Evolutionary conservation across 495 filamentous ascomycete species (phyloP).

Genomic region (Apiosordaria backusii): DNA sequence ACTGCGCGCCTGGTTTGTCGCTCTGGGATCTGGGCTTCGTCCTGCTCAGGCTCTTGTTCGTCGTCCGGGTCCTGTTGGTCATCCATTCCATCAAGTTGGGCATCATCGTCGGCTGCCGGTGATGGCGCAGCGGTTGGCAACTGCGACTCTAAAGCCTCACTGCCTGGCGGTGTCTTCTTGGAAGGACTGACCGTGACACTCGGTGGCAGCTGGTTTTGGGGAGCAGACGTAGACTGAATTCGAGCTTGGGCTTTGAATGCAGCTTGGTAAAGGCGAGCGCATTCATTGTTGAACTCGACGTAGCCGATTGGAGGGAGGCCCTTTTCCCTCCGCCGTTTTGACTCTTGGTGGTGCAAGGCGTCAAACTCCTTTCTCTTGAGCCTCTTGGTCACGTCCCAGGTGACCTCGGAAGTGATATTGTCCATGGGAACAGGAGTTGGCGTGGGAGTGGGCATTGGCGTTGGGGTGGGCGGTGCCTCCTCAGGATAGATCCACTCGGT

Average conservation of each 20-base stretch:
- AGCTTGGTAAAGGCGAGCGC: constrained; percentile 19
- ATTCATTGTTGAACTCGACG: constrained; percentile 26
- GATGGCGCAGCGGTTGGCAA: constrained; percentile 28
- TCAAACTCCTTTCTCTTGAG: constrained; percentile 23
- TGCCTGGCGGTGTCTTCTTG: neutral
- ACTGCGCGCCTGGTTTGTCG: neutral
- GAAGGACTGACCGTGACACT: neutral
- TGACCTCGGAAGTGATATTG: neutral
- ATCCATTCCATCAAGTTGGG: constrained; percentile 16
- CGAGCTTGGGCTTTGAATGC: constrained; percentile 7
- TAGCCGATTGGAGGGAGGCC: constrained; percentile 23
- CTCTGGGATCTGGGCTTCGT: constrained; percentile 2
- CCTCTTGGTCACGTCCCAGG: constrained; percentile 24
- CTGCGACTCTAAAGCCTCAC: constrained; percentile 13
- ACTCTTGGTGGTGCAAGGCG: constrained; percentile 20
- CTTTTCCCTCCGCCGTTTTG: constrained; percentile 12
- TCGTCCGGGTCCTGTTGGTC: constrained; percentile 30
- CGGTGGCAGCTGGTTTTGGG: neutral
- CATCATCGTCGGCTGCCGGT: constrained; percentile 23
- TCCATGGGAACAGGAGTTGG: constrained; percentile 20
- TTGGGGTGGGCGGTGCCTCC: constrained; percentile 5
- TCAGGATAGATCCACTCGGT: constrained; percentile 25
- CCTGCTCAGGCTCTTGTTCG: constrained; percentile 7
- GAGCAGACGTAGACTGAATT: neutral
- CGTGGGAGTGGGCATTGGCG: constrained; percentile 17